Base-by-base conservation (phyloP, 164 flowering plant species). In the Echeveria elegans region DNA sequence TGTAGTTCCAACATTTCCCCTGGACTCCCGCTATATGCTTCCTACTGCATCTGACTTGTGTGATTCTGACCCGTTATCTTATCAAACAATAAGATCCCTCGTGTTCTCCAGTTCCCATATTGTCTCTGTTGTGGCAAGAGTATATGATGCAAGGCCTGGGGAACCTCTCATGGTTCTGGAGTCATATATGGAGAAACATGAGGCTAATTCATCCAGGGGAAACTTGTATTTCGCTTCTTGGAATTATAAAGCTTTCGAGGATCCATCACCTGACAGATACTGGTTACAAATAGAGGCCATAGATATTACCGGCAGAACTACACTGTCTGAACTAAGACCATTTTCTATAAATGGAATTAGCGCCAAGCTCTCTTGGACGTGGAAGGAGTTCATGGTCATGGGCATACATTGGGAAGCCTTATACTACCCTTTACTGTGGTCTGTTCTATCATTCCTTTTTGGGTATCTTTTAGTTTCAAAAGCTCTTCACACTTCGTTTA, bases 311-410 rank as follows among this genome's bases (percentile, higher is more conserved):
- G 90, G 92, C n/a, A 72, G 82, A 75, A 71, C 77, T 69, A 81
- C 77, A 68, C 47, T 79, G 19, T 78, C 80, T 45, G 87, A 91
- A 37, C 63, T 79, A 34, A 83, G 86, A 79, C 95, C 99, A 21
- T 89, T 94, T 72, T 94, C 97, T 15, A 60, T 89, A 23, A 83
- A 81, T 72, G 95, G 93, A 52, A 72, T 74, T n/a, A 78, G 69
- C 56, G 76, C 81, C 14, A 77, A 78, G 73, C 62, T 85, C 45
- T 72, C 82, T 36, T 94, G 98, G 98, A 85, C 78, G 66, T 91
- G 92, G 97, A 86, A 72, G 73, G 99, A 94, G 77, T 83, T 89
- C 77, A 23, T 80, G 8, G 96, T 91, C 43, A 88, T 91, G 96
- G 99, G 99, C 40, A 83, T 91, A 79, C 90, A 89, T 38, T 91